Evolutionary conservation across 1,284 basidiomycete species (phyloP).

Genomic region (Xerocomus minutiporus): DNA sequence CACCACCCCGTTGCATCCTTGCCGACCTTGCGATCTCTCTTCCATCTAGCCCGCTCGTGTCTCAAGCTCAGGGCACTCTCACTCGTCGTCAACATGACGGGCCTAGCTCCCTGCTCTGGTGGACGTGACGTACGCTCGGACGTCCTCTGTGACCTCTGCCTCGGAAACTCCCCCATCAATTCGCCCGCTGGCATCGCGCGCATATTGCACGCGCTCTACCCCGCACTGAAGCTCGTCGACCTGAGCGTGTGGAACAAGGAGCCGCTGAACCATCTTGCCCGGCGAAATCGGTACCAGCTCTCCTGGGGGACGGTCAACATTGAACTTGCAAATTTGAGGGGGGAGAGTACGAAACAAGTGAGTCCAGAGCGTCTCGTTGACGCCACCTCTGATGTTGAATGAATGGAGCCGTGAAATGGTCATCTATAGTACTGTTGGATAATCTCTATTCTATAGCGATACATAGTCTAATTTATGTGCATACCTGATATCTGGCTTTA

Average conservation of each 20-base stretch:
- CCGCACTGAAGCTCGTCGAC: conserved; percentile 20
- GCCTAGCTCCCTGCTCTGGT: neutral
- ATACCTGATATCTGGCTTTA: too few species aligned
- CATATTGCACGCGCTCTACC: conserved; percentile 16
- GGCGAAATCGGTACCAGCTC: conserved; percentile 13
- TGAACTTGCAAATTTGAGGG: conserved; percentile 6
- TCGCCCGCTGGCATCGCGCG: conserved; percentile 12
- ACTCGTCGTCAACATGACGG: conserved; percentile 20
- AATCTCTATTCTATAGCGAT: neutral
- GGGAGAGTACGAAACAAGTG: neutral
- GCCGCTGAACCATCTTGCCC: conserved; percentile 13
- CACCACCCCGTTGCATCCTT: conserved; percentile 12
- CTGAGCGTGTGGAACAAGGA: conserved; percentile 22
- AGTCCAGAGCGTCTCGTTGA: neutral
- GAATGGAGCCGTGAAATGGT: neutral
- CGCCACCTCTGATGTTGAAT: neutral
- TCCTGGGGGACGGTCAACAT: conserved; percentile 21
- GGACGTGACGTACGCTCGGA: neutral
- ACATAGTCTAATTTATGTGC: too few species aligned
- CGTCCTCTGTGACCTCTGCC: conserved; percentile 13
- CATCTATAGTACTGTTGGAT: neutral
- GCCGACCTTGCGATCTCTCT: conserved; percentile 20
- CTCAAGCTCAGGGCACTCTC: conserved; percentile 15
- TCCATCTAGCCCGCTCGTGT: conserved; percentile 9
- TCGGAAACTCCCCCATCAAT: conserved; percentile 22